A percentile compares a stretch with the other conserved stretches of the same genome.
phyloP scores from a whole-genome alignment of 1,139 yeast genomes.

The Diutina neorugosa region DNA sequence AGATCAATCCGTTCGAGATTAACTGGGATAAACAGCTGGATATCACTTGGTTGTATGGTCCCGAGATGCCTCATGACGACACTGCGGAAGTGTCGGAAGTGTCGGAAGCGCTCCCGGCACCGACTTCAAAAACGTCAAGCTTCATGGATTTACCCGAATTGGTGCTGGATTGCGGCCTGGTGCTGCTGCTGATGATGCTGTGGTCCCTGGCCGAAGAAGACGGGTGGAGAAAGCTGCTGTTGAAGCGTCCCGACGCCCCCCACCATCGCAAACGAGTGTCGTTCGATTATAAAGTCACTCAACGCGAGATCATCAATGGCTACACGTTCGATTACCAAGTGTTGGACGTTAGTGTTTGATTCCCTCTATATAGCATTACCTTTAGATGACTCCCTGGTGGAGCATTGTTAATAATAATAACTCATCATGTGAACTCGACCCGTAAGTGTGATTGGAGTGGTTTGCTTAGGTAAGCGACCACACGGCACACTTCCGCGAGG shows the following conservation, averaged over 20 bases:
- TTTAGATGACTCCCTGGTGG: conserved; percentile 1
- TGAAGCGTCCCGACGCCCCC: conserved; percentile 6
- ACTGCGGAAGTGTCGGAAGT: conserved; percentile 5
- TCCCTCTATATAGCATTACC: not conserved
- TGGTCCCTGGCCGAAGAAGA: conserved; percentile 4
- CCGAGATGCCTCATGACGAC: conserved; percentile 14
- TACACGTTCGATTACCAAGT: conserved; percentile 31
- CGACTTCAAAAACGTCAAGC: not conserved
- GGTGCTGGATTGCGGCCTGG: conserved; percentile 5
- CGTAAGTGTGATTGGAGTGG: no score
- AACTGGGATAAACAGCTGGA: conserved; percentile 35
- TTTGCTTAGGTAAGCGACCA: no score
- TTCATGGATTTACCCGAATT: conserved; percentile 6
- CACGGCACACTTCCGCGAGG: no score
- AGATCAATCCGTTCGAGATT: conserved; percentile 22
- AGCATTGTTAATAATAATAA: not conserved
- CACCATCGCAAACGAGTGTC: conserved; percentile 14
- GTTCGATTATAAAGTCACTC: conserved; percentile 29
- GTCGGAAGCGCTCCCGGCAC: no score
- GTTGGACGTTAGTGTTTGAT: conserved; percentile 16
- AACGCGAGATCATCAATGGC: conserved; percentile 33
- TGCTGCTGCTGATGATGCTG: conserved; percentile 6
- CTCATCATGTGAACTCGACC: not conserved
- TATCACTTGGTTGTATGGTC: conserved; percentile 36
- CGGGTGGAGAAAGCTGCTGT: conserved; percentile 6